Evolutionary conservation across 257 asterid genomes (phyloP).

Genomic region (Nicotiana otophora): DNA sequence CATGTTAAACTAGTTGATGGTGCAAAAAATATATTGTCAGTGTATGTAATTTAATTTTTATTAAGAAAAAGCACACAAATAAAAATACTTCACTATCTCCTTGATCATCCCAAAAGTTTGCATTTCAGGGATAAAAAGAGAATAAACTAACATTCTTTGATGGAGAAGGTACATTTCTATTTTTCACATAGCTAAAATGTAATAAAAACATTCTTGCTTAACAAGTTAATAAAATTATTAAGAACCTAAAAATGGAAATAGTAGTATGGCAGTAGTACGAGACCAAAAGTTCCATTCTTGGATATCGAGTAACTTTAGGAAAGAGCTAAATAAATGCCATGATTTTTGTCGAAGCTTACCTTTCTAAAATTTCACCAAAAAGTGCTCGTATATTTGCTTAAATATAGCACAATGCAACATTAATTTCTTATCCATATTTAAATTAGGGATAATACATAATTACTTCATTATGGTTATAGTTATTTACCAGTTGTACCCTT

Average conservation of each 20-base stretch:
- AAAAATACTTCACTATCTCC: no score
- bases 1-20: no score
- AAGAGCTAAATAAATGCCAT: not conserved
- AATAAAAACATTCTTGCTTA: not conserved
- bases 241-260: not conserved
- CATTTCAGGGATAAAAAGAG: no score
- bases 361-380: not conserved
- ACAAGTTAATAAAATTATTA: not conserved
- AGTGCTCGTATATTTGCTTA: no score
- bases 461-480: no score
- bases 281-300: not conserved
- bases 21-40: no score
- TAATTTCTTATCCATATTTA: not conserved
- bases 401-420: not conserved
- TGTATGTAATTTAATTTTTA: no score
- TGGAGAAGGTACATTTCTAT: no score
- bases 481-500: no score
- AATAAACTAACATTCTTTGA: no score
- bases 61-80: no score
- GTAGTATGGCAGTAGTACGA: not conserved
- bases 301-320: not conserved
- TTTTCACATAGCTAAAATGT: not conserved
- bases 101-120: no score
- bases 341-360: not conserved
- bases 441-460: not conserved